Conservation (phyloP, 2,329 filamentous ascomycete species). For the Pseudopithomyces maydicus region DNA sequence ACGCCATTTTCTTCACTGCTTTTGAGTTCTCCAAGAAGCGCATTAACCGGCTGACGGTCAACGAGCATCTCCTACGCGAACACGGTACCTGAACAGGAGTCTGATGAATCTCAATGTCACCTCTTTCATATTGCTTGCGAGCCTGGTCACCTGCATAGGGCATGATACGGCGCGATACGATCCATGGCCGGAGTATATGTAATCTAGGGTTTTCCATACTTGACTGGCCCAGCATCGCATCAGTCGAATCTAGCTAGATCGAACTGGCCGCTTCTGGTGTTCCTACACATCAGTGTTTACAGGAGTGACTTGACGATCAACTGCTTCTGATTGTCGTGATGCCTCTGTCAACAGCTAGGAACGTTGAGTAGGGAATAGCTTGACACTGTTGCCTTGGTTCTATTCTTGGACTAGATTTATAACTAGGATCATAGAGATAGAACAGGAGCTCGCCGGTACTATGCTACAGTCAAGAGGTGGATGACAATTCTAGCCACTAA, state of each 20-base stretch:
- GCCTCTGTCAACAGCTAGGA: too few relatives aligned
- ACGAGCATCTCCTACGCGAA: constrained; percentile 42
- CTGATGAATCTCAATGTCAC: constrained; percentile 5
- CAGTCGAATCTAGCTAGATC: neutral
- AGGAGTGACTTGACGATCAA: too few relatives aligned
- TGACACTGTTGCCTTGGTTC: too few relatives aligned
- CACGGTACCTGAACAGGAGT: constrained; percentile 23
- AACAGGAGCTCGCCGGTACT: too few relatives aligned
- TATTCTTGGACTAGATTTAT: too few relatives aligned
- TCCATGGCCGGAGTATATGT: neutral
- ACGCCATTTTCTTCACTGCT: constrained; percentile 87
- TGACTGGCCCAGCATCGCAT: constrained; percentile 12
- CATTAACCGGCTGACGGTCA: constrained; percentile 51
- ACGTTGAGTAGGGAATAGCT: too few relatives aligned
- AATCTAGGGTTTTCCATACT: constrained; percentile 4
- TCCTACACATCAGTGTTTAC: too few relatives aligned
- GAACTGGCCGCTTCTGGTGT: too few relatives aligned
- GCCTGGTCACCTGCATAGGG: constrained; percentile 23
- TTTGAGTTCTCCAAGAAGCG: constrained; percentile 79
- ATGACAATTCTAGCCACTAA: too few relatives aligned
- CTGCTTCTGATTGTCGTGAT: too few relatives aligned
- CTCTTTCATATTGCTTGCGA: constrained; percentile 3
- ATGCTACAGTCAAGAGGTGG: too few relatives aligned
- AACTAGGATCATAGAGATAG: too few relatives aligned
- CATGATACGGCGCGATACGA: constrained; percentile 14